Evolutionary conservation across 1,139 yeast species (phyloP), one percentile per base, ranked within the genome.

Genomic region (Kazachstania sp.): DNA sequence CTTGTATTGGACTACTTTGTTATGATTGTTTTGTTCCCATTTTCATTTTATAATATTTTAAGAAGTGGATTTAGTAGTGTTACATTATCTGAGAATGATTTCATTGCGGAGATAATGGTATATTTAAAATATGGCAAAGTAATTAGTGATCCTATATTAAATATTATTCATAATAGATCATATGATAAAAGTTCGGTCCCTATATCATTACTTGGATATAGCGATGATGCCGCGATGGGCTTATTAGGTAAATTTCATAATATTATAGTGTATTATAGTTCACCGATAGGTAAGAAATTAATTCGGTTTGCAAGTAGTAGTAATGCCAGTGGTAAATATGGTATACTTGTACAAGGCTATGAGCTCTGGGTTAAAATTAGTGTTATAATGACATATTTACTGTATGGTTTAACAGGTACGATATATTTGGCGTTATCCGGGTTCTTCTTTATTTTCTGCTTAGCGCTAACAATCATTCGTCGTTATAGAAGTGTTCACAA

Each of bases 171-270:
- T 23, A 23, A 23, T 3, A 23, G 28, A 4, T 7, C 28, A 4
- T 23, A 23, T 23, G 28, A 23, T 23, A 23, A 23, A 9, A 23
- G 8, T 23, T n/a, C n/a, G n/a, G 8, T 23, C 8, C 28, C 28
- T 3, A 23, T 29, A 5, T 5, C 26, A 3, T 19, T 39, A 31
- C 20, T 55, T 28, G 51, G 54, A 3, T 51, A 54, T 37, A 45
- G 46, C 29, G 54, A 52, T 12, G 52, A 23, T 11, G 26, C 52
- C 4, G 45, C 46, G 3, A 31, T 53, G 30, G 63, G 62, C 4
- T 50, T 63, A 28, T 41, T 63, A 40, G 63, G 60, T 28, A 62
- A 59, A 48, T 62, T 61, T 43, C 66, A 62, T 48, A 61, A 61
- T 43, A 52, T 61, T 9, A 47, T 60, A 8, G 53, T 60, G 6